Base-by-base conservation (phyloP, 306 rosid genomes). In the Citrullus amarus region DNA sequence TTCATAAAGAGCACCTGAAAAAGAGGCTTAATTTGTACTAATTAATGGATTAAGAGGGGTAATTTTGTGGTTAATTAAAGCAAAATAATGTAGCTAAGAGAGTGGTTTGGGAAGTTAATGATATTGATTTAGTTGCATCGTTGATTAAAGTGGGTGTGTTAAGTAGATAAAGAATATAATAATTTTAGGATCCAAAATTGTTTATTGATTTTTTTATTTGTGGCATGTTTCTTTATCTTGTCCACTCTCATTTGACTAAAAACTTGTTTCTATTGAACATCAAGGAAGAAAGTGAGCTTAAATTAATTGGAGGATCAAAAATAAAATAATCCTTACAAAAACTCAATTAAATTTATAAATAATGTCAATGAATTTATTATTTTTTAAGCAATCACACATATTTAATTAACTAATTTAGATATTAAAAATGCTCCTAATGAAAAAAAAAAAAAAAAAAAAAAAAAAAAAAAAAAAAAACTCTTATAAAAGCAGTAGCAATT, bases 51-150 rank as follows among this genome's bases (percentile, higher is more conserved):
- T 28, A 74, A 25, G 75, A 70, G 9, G 75, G 55, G 14, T 12
- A 68, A 43, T n/a, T 68, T 68, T 41, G 55, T 15, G 34, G 75
- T 41, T 68, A 41, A 41, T 71, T 46, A 48, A 71, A 46, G 57
- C 18, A 71, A 71, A 71, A 71, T 14, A 9, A 71, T 46, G 57
- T 67, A 15, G 62, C 56, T 39, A 81, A 67, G 58, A 57, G 62
- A 77, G 84, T 81, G 67, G 84, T 78, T 77, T 44, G 59, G 58
- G 76, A 48, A 48, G 36, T 48, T 71, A 71, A 48, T 71, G 59
- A 44, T n/a, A 14, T 25, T 46, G 38, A 13, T 70, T 70, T 69
- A 12, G 75, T 69, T 69, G 75, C 36, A 69, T 41, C 17, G 11
- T 69, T 70, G 76, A 71, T 71, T 71, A 1, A 46, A 71, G 76